Base-by-base conservation (phyloP, 139 green algal genomes). In the Ettlia oleoabundans region DNA sequence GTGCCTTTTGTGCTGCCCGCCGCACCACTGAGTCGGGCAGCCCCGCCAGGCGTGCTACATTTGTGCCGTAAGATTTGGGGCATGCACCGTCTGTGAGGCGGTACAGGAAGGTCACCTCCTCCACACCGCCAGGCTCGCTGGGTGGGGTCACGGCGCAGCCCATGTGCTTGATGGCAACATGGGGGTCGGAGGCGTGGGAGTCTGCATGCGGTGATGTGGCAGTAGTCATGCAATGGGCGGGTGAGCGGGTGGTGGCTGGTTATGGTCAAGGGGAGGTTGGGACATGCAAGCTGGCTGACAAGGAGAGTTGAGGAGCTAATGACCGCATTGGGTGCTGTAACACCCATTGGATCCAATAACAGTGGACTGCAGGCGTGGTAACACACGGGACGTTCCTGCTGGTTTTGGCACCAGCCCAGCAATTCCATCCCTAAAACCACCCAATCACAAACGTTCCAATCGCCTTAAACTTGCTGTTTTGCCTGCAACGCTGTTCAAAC, bases 101-200 rank as follows among this genome's bases (percentile, higher is more conserved):
- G 88, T 99, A 99, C 63, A 99, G 78, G 80, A 99, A 99, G 0
- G 93, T 98, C 33, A 99, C 94, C 72, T 97, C 85, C 30, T 88
- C 75, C 47, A 85, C 73, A 19, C 52, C 87, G 63, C 88, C 81
- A 9, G 51, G 80, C 28, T 61, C 77, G 6, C 69, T 66, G 4
- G 51, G 47, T 1, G 77, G 73, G 32, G 84, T 86, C 5, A 98
- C 93, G 1, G 87, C 81, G 76, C 94, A 97, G 1, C 83, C 94
- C 95, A 99, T 98, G 89, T 99, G 96, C 81, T 92, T 91, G 70
- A 97, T 85, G 10, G 89, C 83, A 10, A 97, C 87, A 21, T 61
- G 32, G 0, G 86, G 77, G 82, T 96, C 91, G n/a, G 33, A 53
- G 61, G 76, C 86, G 77, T 94, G 85, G 37, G 92, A 91, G 52